A percentile compares a stretch with the other conserved stretches of the same genome.
Evolutionary conservation across 371 early-diverging fungal species (phyloP).

Genomic region (Catenaria anguillulae): DNA sequence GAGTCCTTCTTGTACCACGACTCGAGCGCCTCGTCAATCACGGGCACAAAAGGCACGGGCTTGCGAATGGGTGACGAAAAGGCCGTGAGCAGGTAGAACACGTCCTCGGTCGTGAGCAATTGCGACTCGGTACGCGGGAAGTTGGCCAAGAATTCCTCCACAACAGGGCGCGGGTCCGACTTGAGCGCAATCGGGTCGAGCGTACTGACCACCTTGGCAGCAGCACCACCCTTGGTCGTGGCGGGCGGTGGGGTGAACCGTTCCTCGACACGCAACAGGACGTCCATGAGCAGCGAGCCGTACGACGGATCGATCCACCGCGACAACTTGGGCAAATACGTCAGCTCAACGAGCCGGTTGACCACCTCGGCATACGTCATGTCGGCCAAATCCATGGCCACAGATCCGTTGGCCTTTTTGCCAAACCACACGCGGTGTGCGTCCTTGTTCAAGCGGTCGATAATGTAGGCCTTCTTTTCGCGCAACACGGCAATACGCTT

Average conservation of each 20-base stretch:
- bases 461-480: conserved; percentile 82
- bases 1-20: conserved; percentile 94
- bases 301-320: conserved; percentile 80
- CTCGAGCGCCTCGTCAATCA: conserved; percentile 82
- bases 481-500: conserved; percentile 65
- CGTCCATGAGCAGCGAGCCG: conserved; percentile 73
- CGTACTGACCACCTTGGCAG: conserved; percentile 29
- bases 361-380: conserved; percentile 90
- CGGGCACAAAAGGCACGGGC: conserved; percentile 85
- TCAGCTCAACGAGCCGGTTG: conserved; percentile 61
- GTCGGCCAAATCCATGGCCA: conserved; percentile 53
- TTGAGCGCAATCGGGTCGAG: conserved; percentile 54
- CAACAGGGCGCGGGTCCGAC: conserved; percentile 46
- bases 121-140: conserved; percentile 63
- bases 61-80: conserved; percentile 70
- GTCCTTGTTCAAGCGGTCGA: conserved; percentile 76
- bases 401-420: conserved; percentile 58
- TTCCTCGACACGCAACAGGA: conserved; percentile 77
- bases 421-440: conserved; percentile 77
- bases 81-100: conserved; percentile 69
- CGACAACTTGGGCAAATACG: conserved; percentile 59
- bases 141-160: conserved; percentile 52
- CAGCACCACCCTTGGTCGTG: conserved; percentile 7
- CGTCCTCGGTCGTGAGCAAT: conserved; percentile 80
- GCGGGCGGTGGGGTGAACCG: conserved; percentile 51